Base-by-base conservation (phyloP, 257 asterid species). In the Scutellaria minor region DNA sequence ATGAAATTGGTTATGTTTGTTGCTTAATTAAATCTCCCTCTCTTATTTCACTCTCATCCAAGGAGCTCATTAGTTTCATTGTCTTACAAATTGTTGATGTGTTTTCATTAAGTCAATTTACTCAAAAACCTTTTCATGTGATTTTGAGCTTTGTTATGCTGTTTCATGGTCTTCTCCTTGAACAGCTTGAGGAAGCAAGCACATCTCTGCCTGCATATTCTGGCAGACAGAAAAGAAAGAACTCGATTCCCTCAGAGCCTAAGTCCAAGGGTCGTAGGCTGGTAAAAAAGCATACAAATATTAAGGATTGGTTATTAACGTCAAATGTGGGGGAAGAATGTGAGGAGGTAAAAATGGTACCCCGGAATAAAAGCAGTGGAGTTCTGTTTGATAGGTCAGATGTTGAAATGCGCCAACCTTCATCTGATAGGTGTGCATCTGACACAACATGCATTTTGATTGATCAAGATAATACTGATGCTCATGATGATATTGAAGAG, bases 231-330 rank as follows among this genome's bases (percentile, higher is more conserved):
- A 76, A 68, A 75, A 94, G 83, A 64, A 58, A 87, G 69, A 77
- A 68, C 66, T 55, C 79, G 42, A 71, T 62, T 70, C 55, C 79
- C 39, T 68, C 79, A 70, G 82, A 74, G 68, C 51, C 76, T 66
- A 83, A 64, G 70, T 20, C 66, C 64, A 86, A 74, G 77, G 69
- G 85, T 63, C 86, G 82, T 70, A 82, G 86, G 78, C 82, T 87
- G 76, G 91, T 82, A 71, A 90, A 87, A 77, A 89, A 79, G 79
- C 85, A 79, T 3, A 54, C 3, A 62, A 69, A 45, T 71, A 22
- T 54, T 76, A 84, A 73, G 52, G 79, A 71, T 61, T 76, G 68
- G 75, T 77, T 74, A 47, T 74, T 75, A 75, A 54, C 71, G 64
- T 75, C 81, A 52, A 81, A 83, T 66, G 58, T 80, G 42, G 88